phyloP scores from a whole-genome alignment of 2,329 filamentous ascomycete species.

The Pyrenophora tritici-repentis region DNA sequence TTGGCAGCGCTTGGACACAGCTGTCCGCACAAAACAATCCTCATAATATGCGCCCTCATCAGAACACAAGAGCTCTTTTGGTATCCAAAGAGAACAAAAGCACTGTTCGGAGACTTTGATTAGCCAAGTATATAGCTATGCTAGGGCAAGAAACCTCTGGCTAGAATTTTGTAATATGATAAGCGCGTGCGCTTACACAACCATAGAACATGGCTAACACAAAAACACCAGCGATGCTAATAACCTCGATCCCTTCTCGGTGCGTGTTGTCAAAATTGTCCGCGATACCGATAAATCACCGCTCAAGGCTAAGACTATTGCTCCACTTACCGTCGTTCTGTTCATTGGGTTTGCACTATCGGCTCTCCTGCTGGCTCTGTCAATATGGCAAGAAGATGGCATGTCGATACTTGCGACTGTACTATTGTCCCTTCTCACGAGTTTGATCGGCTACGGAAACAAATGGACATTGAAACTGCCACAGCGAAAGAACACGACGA shows the following conservation, averaged over 20 bases:
- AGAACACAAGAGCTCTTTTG: too few species aligned
- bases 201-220: conserved; percentile 1
- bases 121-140: too few species aligned
- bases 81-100: too few species aligned
- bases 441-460: conserved; percentile 55
- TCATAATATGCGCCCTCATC: too few species aligned
- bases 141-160: too few species aligned
- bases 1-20: too few species aligned
- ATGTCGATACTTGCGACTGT: conserved; percentile 57
- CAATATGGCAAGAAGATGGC: conserved; percentile 54
- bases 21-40: background rate
- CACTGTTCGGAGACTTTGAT: too few species aligned
- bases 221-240: conserved; percentile 36
- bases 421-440: conserved; percentile 56
- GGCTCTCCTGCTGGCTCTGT: conserved; percentile 50
- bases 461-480: conserved; percentile 56
- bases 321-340: conserved; percentile 53
- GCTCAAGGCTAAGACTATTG: conserved; percentile 53
- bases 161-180: too few species aligned
- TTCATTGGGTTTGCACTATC: conserved; percentile 54
- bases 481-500: conserved; percentile 38
- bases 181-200: background rate
- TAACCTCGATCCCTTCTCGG: conserved; percentile 46
- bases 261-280: conserved; percentile 49
- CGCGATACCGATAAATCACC: conserved; percentile 35